phyloP scores from a whole-genome alignment of 768 basidiomycete genomes.

The Dacryopinax primogenitus region DNA sequence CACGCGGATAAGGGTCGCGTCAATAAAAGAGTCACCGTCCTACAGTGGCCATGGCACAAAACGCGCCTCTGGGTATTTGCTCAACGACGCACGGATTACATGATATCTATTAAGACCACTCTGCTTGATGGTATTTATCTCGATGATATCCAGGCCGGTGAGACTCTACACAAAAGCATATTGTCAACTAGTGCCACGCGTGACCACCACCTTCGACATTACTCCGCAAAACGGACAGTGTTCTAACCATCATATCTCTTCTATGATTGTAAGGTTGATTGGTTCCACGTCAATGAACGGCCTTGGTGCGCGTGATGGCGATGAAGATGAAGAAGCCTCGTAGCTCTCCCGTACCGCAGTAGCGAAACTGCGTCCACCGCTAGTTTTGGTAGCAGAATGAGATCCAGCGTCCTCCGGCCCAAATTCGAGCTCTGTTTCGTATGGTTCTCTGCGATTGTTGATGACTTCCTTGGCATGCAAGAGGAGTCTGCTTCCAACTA shows the following conservation, averaged over 20 bases:
- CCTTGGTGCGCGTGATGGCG: not conserved
- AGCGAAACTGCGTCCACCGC: not conserved
- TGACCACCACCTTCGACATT: too few species aligned
- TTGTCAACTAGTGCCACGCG: too few species aligned
- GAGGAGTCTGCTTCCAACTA: not conserved
- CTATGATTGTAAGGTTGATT: not conserved
- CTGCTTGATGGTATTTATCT: too few species aligned
- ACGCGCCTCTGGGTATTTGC: not conserved
- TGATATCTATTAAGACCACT: too few species aligned
- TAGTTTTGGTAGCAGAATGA: not conserved
- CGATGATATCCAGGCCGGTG: too few species aligned
- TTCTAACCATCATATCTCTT: too few species aligned
- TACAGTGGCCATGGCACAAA: not conserved
- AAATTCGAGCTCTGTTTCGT: not conserved
- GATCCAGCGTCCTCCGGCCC: not conserved
- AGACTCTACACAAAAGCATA: too few species aligned
- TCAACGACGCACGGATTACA: too few species aligned
- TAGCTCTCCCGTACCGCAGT: not conserved
- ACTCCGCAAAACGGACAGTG: too few species aligned
- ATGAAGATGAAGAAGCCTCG: not conserved
- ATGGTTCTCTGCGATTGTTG: not conserved
- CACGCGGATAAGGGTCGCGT: conserved; percentile 1
- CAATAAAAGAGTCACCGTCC: too few species aligned
- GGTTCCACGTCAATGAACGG: not conserved
- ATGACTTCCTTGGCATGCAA: conserved; percentile 1